These are phyloP conservation scores for Cercospora zeina DNA, from an alignment of 2,329 filamentous ascomycete species.

Conservation along the genomic window DNA sequence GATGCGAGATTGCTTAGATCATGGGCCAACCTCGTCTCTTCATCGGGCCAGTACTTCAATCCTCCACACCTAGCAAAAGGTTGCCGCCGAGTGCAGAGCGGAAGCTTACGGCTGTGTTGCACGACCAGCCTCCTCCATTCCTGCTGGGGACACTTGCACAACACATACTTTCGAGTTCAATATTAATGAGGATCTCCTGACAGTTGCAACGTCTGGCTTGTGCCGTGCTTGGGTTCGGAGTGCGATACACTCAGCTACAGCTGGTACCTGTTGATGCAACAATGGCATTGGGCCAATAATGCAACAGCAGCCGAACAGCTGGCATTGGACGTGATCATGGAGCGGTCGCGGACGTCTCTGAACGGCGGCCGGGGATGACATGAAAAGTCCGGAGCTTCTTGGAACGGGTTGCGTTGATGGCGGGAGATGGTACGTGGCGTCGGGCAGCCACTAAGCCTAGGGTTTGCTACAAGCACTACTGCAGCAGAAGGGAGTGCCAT, in stretches of 20 bases:
- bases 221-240: neutral
- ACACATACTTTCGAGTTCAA: neutral
- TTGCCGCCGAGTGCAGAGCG: slow-evolving; percentile 7
- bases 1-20: slow-evolving; percentile 4
- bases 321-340: neutral
- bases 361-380: neutral
- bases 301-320: neutral
- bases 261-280: neutral
- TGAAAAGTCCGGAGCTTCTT: neutral
- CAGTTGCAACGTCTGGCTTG: neutral
- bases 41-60: neutral
- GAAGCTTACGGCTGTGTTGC: slow-evolving; percentile 3
- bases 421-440: neutral
- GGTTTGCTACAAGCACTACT: neutral
- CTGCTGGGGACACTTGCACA: neutral
- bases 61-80: neutral
- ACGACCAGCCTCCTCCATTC: neutral
- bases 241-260: neutral
- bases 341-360: neutral
- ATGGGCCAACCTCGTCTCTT: slow-evolving; percentile 3
- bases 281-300: neutral
- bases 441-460: neutral
- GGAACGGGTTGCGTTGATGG: neutral
- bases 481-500: neutral
- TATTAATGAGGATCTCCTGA: neutral